A percentile compares a stretch with the other conserved stretches of the same genome.
These are phyloP conservation scores for Cornus kousa DNA, from an alignment of 148 eudicot genomes.

Conservation along the genomic window DNA sequence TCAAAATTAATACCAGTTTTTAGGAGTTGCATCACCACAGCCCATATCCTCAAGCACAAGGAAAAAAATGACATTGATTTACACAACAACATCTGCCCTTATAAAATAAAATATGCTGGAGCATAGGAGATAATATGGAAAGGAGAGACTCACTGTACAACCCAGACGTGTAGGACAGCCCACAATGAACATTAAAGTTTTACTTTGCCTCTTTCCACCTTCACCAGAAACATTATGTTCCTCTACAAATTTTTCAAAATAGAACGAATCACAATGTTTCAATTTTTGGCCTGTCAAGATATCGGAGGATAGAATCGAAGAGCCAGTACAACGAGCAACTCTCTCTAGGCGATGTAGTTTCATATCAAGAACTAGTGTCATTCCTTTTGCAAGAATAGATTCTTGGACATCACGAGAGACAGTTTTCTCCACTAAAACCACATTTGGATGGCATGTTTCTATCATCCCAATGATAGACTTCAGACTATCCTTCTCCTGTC, in stretches of 20 bases:
- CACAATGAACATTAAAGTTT: constrained; percentile 90
- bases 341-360: constrained; percentile 87
- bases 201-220: constrained; percentile 68
- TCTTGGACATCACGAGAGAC: constrained; percentile 80
- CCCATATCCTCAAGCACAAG: too few species aligned
- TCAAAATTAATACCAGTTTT: too few species aligned
- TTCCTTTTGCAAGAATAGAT: constrained; percentile 63
- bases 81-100: not conserved
- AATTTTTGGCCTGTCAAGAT: constrained; percentile 46
- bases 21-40: too few species aligned
- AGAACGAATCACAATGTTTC: constrained; percentile 61
- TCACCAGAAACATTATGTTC: constrained; percentile 58
- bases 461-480: constrained; percentile 47
- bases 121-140: not conserved
- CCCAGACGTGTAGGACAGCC: constrained; percentile 77
- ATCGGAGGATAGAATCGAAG: constrained; percentile 68
- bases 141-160: constrained; percentile 65
- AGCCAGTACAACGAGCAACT: constrained; percentile 84
- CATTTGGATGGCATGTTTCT: constrained; percentile 67
- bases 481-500: constrained; percentile 51
- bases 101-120: not conserved
- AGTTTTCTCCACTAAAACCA: constrained; percentile 84
- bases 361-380: constrained; percentile 89
- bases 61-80: too few species aligned
- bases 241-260: constrained; percentile 77